Evolutionary conservation across 768 basidiomycete species (phyloP), one percentile per base, ranked within the genome.

Genomic region (Chlorophyllum brunneum): DNA sequence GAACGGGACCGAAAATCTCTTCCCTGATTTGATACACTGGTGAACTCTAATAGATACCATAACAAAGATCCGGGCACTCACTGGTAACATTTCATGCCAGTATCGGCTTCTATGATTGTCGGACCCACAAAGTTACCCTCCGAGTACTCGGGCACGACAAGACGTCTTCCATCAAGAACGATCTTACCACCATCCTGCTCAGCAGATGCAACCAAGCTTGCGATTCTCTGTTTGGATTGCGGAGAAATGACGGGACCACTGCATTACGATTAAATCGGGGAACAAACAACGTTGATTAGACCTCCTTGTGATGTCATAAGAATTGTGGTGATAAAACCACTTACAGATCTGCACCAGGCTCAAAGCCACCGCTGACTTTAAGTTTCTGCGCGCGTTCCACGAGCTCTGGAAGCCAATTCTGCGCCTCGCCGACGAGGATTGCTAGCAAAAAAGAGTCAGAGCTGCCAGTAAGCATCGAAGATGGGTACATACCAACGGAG

Each of bases 71-170:
- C 29, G n/a, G 33, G 26, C 16, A 69, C 82, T 54, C 59, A 93
- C 95, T 82, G 75, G 72, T 98, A 98, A 60, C 88, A 91, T 55
- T 75, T 78, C 94, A 95, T 95, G 8, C 74, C 76, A 7, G 86
- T 85, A n/a, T 75, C 77, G 6, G 83, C 91, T 65, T 95, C 85
- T 50, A 98, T 77, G 47, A 98, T 77, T 0, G 94, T 95, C 0
- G 95, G 93, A 2, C 93, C 95, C 54, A 98, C 82, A 64, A 94
- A 98, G 71, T 98, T 98, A 22, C 95, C 95, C 49, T 88, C 67
- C 4, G 87, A 84, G 64, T 94, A 98, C 0, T 74, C 82, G 0
- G 81, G 74, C 4, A 95, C 86, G 45, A 72, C 63, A 48, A 83
- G 59, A 29, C 77, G 75, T 16, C 95, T 81, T 2, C 95, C 95